A percentile compares a stretch with the other conserved stretches of the same genome.
Evolutionary conservation across 768 basidiomycete genomes (phyloP).

Genomic region (Rhodotorula babjevae): DNA sequence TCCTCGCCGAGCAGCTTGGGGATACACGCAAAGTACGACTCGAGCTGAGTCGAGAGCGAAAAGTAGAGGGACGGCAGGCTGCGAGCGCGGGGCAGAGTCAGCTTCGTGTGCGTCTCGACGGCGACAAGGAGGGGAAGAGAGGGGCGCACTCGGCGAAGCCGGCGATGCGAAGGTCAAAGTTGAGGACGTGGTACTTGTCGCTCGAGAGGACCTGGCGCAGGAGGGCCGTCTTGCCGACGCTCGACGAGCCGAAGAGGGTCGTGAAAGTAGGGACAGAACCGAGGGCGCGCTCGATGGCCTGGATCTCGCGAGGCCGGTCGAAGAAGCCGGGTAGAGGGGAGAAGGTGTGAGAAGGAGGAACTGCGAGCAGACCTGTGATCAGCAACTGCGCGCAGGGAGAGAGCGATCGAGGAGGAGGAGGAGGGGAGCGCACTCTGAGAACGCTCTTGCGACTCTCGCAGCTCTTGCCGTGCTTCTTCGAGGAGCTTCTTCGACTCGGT

Average conservation of each 20-base stretch:
- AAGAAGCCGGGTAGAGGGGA: constrained; percentile 70
- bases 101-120: too few species aligned
- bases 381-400: background rate
- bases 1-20: constrained; percentile 62
- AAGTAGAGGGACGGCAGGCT: constrained; percentile 63
- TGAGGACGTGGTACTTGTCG: constrained; percentile 62
- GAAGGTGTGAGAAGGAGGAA: constrained; percentile 58
- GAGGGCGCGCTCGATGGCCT: constrained; percentile 56
- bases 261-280: background rate
- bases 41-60: constrained; percentile 74
- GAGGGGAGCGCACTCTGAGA: constrained; percentile 49
- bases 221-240: constrained; percentile 78
- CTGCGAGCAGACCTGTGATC: constrained; percentile 54
- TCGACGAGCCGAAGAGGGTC: constrained; percentile 42
- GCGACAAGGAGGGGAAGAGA: constrained; percentile 46
- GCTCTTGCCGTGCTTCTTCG: constrained; percentile 71
- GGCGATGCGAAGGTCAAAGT: constrained; percentile 48
- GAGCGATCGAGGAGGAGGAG: too few species aligned
- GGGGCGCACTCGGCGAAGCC: constrained; percentile 56
- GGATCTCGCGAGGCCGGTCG: constrained; percentile 62
- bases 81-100: constrained; percentile 50
- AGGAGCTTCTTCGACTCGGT: constrained; percentile 70
- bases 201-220: constrained; percentile 69
- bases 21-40: constrained; percentile 68
- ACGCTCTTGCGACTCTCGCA: constrained; percentile 63